phyloP scores from a whole-genome alignment of 495 filamentous ascomycete genomes.

The Sphaerosporella brunnea region DNA sequence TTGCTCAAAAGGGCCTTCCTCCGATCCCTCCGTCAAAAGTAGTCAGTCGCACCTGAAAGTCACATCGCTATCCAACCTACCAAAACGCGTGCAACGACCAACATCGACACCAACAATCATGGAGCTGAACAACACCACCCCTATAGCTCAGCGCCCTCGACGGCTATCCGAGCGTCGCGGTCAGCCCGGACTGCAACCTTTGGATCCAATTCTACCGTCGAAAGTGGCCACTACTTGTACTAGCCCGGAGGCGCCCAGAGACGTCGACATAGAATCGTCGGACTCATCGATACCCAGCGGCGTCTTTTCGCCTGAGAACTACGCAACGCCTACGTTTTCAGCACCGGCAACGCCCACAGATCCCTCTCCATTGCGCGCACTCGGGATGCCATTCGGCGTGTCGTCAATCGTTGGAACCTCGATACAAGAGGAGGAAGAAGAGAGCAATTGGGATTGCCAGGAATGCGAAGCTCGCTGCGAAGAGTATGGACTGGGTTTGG shows the following conservation, averaged over 20 bases:
- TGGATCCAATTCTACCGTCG: constrained; percentile 12
- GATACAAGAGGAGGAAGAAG: constrained; percentile 23
- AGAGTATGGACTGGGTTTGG: constrained; percentile 17
- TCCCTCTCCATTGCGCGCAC: constrained; percentile 3
- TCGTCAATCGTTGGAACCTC: constrained; percentile 14
- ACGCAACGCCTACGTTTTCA: constrained; percentile 15
- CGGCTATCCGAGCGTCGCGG: constrained; percentile 24
- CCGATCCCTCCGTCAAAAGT: too few species aligned
- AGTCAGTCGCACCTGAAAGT: too few species aligned
- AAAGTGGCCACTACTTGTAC: not conserved
- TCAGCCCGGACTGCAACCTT: constrained; percentile 23
- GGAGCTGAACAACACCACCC: too few species aligned
- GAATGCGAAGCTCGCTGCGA: constrained; percentile 7
- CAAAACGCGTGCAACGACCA: too few species aligned
- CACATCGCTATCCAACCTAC: too few species aligned
- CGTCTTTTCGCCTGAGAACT: constrained; percentile 16
- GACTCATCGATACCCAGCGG: constrained; percentile 16
- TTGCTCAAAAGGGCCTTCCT: too few species aligned
- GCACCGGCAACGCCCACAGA: constrained; percentile 22
- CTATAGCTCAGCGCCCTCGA: constrained; percentile 18
- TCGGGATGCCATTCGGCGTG: constrained; percentile 7
- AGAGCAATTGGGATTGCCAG: constrained; percentile 14
- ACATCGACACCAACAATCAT: too few species aligned
- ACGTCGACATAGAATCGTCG: constrained; percentile 9
- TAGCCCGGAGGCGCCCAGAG: not conserved